Evolutionary conservation across 495 filamentous ascomycete species (phyloP).

Genomic region (Rhizodiscina lignyota): DNA sequence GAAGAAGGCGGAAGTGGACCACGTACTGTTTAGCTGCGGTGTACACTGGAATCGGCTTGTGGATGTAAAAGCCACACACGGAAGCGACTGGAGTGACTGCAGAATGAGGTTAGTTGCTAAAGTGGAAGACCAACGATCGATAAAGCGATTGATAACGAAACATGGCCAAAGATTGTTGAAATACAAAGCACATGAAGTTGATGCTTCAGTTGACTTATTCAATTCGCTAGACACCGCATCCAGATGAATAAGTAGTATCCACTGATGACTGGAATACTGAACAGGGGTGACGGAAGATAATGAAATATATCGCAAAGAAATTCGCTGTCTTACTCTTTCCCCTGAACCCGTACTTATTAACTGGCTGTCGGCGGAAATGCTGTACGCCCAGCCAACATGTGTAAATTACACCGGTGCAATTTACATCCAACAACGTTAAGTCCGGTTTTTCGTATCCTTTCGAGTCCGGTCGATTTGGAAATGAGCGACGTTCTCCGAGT

Average conservation of each 20-base stretch:
- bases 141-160: too few relatives aligned
- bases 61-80: slow-evolving; percentile 15
- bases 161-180: too few relatives aligned
- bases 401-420: slow-evolving; percentile 11
- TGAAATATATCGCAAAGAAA: too few relatives aligned
- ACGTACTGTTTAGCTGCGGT: slow-evolving; percentile 15
- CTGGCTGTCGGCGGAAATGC: slow-evolving; percentile 15
- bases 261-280: too few relatives aligned
- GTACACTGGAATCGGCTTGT: slow-evolving; percentile 12
- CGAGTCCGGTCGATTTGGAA: slow-evolving; percentile 8
- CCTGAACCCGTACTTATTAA: slow-evolving; percentile 8
- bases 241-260: too few relatives aligned
- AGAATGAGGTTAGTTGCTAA: too few relatives aligned
- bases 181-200: too few relatives aligned
- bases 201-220: too few relatives aligned
- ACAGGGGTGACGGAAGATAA: too few relatives aligned
- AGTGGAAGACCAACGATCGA: too few relatives aligned
- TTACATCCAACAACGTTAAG: slow-evolving; percentile 10
- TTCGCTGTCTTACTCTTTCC: slow-evolving; percentile 13
- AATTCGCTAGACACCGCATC: too few relatives aligned
- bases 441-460: slow-evolving; percentile 12
- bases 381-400: slow-evolving; percentile 11
- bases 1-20: neutral
- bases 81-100: too few relatives aligned
- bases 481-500: slow-evolving; percentile 7